Evolutionary conservation across 495 filamentous ascomycete species (phyloP), one percentile per base, ranked within the genome.

Genomic region (Annulohypoxylon nitens): DNA sequence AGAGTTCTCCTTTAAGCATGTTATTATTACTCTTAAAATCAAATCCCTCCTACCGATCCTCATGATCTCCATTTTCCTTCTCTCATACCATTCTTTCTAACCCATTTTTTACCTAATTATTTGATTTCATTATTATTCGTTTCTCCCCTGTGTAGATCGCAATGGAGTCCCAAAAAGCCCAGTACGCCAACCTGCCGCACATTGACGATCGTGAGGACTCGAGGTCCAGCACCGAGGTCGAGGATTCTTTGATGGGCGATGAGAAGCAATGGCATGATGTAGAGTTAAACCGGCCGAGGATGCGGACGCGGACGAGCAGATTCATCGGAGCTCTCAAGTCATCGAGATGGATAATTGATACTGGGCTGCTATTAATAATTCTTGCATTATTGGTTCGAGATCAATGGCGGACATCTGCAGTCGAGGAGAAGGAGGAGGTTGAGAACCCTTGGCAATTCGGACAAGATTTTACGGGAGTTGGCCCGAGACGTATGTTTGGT

Each of bases 221-320:
- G 36, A 71, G 80, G 23, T 83, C 82, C 18, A 81, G 73, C 74
- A 83, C 82, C 61, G 82, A 82, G 73, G 79, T 83, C 37, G 79
- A 76, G 62, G 81, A 79, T 39, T 82, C 81, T 1, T 67, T 83
- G 48, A 81, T 82, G 73, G 77, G 78, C 33, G 79, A 81, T 45
- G 78, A 77, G 69, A 82, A 82, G 75, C 76, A 78, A 43, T 80
- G 78, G 78, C 70, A 80, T 39, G 70, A 77, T 33, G 69, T 81
- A 23, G 77, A 80, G 50, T 48, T 77, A 14, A 55, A 67, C 16
- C 53, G 68, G 23, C 76, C 67, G 30, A 66, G 64, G n/a, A 61
- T 36, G 36, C 65, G 67, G 26, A 67, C 76, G 18, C 70, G 62
- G 23, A 20, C 54, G 41, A 64, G 65, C 51, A 65, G 47, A 54